A percentile compares a stretch with the other conserved stretches of the same genome.
Conservation (phyloP, 805 yeast genomes). For the Saccharomycodes ludwigii region DNA sequence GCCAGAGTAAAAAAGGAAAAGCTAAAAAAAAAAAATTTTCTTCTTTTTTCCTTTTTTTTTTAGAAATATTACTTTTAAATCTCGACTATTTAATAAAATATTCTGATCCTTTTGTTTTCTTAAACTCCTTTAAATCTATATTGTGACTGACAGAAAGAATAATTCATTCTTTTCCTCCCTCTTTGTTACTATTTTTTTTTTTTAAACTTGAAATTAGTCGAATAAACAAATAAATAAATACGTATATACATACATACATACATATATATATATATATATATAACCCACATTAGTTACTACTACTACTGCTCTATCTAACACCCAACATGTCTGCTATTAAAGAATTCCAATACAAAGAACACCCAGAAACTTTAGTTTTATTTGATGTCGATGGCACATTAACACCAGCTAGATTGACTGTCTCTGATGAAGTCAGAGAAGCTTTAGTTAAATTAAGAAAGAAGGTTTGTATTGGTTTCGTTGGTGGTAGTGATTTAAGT, state of each 20-base stretch:
- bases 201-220: conserved; percentile 2
- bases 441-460: conserved; percentile 66
- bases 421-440: conserved; percentile 67
- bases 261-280: background rate
- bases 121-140: too few species aligned
- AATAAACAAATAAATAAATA: background rate
- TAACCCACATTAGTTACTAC: too few species aligned
- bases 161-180: too few species aligned
- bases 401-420: conserved; percentile 85
- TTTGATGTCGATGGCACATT: conserved; percentile 98
- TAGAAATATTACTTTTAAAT: too few species aligned
- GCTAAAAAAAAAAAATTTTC: too few species aligned
- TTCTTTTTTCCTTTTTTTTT: too few species aligned
- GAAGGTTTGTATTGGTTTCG: conserved; percentile 92
- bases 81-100: too few species aligned
- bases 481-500: conserved; percentile 90
- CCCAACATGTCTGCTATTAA: conserved; percentile 15
- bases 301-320: too few species aligned
- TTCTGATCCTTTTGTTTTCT: too few species aligned
- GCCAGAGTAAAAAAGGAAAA: too few species aligned
- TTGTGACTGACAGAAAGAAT: too few species aligned
- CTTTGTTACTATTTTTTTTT: conserved; percentile 1
- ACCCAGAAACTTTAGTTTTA: conserved; percentile 78
- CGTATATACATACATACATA: background rate
- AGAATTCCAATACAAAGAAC: conserved; percentile 64